These are phyloP conservation scores for Candida hungchunana DNA, from an alignment of 805 yeast genomes.

Conservation along the genomic window DNA sequence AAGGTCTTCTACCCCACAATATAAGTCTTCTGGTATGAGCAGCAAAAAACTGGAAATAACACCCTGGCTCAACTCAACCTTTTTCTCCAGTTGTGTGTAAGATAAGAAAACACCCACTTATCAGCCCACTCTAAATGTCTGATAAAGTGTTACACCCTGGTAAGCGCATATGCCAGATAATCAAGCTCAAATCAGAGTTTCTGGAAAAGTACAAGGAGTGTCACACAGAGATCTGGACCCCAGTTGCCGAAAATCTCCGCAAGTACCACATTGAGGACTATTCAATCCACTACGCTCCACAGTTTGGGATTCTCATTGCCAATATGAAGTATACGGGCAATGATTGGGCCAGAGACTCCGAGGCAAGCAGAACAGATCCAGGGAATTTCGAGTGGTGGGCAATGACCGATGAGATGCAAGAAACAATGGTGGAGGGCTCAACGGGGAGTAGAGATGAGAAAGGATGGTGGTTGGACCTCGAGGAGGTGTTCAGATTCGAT, in stretches of 20 bases:
- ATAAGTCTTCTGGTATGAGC: too few species aligned
- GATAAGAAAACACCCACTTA: too few species aligned
- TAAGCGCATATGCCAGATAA: slow-evolving; percentile 35
- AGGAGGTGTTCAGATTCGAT: slow-evolving; percentile 38
- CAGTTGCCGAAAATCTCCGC: slow-evolving; percentile 30
- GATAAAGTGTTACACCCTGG: slow-evolving; percentile 31
- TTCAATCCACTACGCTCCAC: slow-evolving; percentile 34
- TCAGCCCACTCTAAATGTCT: too few species aligned
- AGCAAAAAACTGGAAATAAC: too few species aligned
- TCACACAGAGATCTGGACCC: slow-evolving; percentile 30
- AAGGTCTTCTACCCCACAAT: too few species aligned
- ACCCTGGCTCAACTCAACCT: too few species aligned
- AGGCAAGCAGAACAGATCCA: slow-evolving; percentile 31
- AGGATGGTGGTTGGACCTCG: slow-evolving; percentile 37
- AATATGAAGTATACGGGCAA: slow-evolving; percentile 36
- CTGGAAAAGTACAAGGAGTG: slow-evolving; percentile 34
- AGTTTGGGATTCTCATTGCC: slow-evolving; percentile 32
- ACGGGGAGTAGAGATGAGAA: slow-evolving; percentile 34
- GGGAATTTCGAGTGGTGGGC: slow-evolving; percentile 39
- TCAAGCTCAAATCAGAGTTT: slow-evolving; percentile 35
- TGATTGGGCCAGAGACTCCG: slow-evolving; percentile 33
- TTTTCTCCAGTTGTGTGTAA: too few species aligned
- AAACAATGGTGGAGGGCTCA: slow-evolving; percentile 33
- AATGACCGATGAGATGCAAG: slow-evolving; percentile 37
- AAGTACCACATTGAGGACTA: slow-evolving; percentile 39